phyloP scores from a whole-genome alignment of 192 early-diverging fungal species.

The Haplosporangium gracile region DNA sequence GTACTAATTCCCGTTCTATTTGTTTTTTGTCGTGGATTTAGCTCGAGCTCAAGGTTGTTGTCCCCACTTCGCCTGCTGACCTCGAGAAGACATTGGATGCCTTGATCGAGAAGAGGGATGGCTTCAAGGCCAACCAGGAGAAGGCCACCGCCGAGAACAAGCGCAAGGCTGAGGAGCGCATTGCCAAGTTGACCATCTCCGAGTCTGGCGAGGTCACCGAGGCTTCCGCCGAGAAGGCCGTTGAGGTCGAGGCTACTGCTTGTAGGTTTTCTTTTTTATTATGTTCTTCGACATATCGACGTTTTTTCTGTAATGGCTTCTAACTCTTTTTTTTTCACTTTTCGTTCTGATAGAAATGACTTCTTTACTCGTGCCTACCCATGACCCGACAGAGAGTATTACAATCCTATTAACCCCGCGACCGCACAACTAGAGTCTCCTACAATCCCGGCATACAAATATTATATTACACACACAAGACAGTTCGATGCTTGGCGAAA shows the following conservation, averaged over 20 bases:
- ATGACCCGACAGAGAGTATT: constrained; percentile 32
- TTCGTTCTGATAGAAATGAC: constrained; percentile 2
- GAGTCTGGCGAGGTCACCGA: constrained; percentile 24
- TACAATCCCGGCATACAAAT: constrained; percentile 3
- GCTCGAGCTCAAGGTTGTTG: constrained; percentile 77
- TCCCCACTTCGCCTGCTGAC: constrained; percentile 80
- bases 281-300: background rate
- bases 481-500: background rate
- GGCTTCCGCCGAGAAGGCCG: constrained; percentile 30
- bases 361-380: background rate
- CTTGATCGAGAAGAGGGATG: constrained; percentile 75
- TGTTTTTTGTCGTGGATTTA: background rate
- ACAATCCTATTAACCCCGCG: constrained; percentile 23
- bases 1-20: background rate
- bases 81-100: constrained; percentile 78
- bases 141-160: constrained; percentile 88
- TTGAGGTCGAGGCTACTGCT: constrained; percentile 37
- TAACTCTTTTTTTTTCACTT: background rate
- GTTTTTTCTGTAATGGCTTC: background rate
- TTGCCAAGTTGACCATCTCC: constrained; percentile 64
- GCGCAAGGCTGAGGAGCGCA: constrained; percentile 87
- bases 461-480: background rate
- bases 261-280: constrained; percentile 12
- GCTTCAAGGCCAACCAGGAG: constrained; percentile 84
- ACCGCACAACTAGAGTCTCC: constrained; percentile 24